Conservation (phyloP, 768 basidiomycete genomes). For the Xanthoconium purpureum region DNA sequence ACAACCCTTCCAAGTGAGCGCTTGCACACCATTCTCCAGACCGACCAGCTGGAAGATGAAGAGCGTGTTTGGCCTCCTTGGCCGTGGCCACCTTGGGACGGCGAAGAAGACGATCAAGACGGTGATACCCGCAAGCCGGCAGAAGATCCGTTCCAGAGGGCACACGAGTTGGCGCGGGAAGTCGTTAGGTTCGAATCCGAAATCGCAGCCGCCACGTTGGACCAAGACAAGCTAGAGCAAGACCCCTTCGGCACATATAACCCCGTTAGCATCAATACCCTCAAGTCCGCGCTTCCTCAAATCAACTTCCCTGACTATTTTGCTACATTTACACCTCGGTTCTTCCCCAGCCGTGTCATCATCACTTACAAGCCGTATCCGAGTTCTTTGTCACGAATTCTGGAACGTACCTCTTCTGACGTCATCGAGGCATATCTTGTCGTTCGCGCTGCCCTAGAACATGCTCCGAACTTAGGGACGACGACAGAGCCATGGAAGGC, state of each 20-base stretch:
- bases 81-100: conserved; percentile 87
- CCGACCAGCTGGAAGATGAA: conserved; percentile 36
- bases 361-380: conserved; percentile 81
- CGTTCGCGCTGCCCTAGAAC: conserved; percentile 63
- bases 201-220: conserved; percentile 76
- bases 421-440: conserved; percentile 87
- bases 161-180: conserved; percentile 61
- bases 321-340: conserved; percentile 75
- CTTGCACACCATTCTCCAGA: conserved; percentile 32
- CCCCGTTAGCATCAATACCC: conserved; percentile 64
- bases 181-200: conserved; percentile 77
- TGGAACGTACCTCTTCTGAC: conserved; percentile 63
- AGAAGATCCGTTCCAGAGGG: conserved; percentile 39
- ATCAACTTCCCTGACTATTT: conserved; percentile 86
- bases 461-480: conserved; percentile 70
- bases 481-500: conserved; percentile 79
- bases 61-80: conserved; percentile 66
- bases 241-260: conserved; percentile 91
- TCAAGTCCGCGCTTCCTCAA: conserved; percentile 67
- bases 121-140: conserved; percentile 37
- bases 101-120: conserved; percentile 50
- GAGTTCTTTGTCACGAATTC: conserved; percentile 59
- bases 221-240: conserved; percentile 70
- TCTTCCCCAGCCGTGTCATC: conserved; percentile 73
- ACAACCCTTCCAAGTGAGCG: conserved; percentile 7